Percentiles rank a stretch among this genome's conserved stretches.
Conservation (phyloP, 345 rosid species). For the Noccaea bulbosa region DNA sequence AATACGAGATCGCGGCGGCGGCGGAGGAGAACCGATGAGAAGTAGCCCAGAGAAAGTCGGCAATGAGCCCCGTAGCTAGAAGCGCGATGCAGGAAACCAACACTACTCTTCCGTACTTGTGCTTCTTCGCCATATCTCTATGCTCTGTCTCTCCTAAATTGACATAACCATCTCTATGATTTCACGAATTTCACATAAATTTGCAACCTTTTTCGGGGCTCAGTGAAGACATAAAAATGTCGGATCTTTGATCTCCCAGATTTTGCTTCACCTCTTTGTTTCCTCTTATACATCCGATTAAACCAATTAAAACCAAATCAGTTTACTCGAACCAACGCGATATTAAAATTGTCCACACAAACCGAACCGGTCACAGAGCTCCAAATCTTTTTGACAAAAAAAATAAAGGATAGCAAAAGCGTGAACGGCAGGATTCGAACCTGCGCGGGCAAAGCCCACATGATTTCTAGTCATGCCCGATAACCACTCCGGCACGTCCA, state of each 20-base stretch:
- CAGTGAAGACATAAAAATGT: background rate
- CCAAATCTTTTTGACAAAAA: background rate
- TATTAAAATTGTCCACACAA: background rate
- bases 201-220: constrained; percentile 13
- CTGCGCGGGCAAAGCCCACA: constrained; percentile 94
- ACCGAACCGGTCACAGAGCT: background rate
- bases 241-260: constrained; percentile 31
- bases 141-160: constrained; percentile 3
- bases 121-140: constrained; percentile 56
- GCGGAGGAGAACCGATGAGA: constrained; percentile 54
- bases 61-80: constrained; percentile 61
- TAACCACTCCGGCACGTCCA: constrained; percentile 55
- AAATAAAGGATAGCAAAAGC: background rate
- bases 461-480: constrained; percentile 96
- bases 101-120: constrained; percentile 50
- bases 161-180: constrained; percentile 11
- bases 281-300: background rate
- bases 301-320: background rate
- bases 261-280: background rate
- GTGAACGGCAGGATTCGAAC: constrained; percentile 75
- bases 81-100: constrained; percentile 49
- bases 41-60: constrained; percentile 78
- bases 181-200: constrained; percentile 10
- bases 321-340: constrained; percentile 1
- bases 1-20: constrained; percentile 34